These are phyloP conservation scores for Nymphaea colorata DNA, from an alignment of 164 flowering plant genomes.

Conservation along the genomic window DNA sequence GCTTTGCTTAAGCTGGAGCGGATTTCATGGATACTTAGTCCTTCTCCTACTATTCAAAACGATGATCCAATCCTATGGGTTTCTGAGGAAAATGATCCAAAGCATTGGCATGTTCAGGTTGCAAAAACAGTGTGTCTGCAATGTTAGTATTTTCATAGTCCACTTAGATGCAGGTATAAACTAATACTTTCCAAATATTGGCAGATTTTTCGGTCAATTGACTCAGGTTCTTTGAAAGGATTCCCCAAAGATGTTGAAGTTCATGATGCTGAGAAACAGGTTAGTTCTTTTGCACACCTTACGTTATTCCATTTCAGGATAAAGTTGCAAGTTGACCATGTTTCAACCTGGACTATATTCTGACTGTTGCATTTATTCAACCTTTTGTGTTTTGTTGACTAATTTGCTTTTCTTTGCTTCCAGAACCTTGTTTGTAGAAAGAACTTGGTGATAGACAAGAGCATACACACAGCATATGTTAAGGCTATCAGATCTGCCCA, in stretches of 20 bases:
- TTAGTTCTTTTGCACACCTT: conserved; percentile 5
- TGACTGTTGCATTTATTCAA: background rate
- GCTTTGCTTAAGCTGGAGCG: conserved; percentile 61
- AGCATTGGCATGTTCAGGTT: conserved; percentile 89
- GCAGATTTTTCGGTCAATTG: conserved; percentile 80
- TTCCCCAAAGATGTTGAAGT: conserved; percentile 25
- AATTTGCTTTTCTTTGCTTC: conserved; percentile 4
- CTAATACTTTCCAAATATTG: conserved; percentile 7
- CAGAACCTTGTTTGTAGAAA: conserved; percentile 62
- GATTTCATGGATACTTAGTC: conserved; percentile 86
- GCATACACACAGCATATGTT: conserved; percentile 78
- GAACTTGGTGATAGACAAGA: conserved; percentile 50
- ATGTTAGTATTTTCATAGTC: background rate
- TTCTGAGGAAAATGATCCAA: conserved; percentile 44
- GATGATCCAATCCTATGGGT: conserved; percentile 35
- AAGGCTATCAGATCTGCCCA: conserved; percentile 82
- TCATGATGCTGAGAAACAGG: conserved; percentile 29
- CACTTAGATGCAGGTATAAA: background rate
- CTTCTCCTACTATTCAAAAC: conserved; percentile 17
- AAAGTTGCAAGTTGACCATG: background rate
- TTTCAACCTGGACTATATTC: background rate
- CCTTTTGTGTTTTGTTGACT: background rate
- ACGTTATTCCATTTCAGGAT: background rate
- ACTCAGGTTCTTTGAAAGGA: conserved; percentile 72
- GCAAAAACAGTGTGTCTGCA: background rate